Base-by-base conservation (phyloP, 495 filamentous ascomycete genomes). In the Hyaloscypha bicolor region DNA sequence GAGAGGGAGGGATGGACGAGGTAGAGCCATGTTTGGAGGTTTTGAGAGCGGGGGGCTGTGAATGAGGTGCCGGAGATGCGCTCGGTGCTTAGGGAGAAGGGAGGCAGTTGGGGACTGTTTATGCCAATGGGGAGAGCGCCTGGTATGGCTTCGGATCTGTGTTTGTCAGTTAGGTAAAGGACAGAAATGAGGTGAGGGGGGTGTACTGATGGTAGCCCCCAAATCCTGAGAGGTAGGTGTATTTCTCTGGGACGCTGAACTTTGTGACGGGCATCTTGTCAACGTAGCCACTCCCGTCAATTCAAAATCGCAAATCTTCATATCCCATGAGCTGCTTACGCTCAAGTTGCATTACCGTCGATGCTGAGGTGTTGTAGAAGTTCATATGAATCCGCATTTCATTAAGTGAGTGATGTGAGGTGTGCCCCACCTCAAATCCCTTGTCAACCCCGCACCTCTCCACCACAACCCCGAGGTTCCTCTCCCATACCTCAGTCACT, bases 21-120 rank as follows among this genome's bases (percentile, higher is more conserved):
- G 70, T 92, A 91, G 21, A 92, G 83, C 89, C 89, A 93, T 37
- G 89, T 86, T 69, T 91, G 88, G 68, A 84, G 82, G 75, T 91
- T 93, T 70, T 87, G 83, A 71, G 83, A 79, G 14, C 90, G 79
- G 0, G 90, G 90, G 14, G 89, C 88, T 48, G 88, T 91, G 72
- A 93, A 92, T 11, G 90, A 85, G 3, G 90, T 88, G 9, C 88
- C 89, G 9, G 89, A 90, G 21, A 93, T 82, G 77, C 90, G 89
- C 73, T 93, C 90, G 12, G 88, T 79, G 72, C 90, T 91, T 11
- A 92, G 82, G 2, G 88, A 88, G 63, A 85, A 85, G 0, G 87
- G 82, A 19, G 82, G 85, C 65, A 88, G 87, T 74, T 91, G 90
- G 11, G 90, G 90, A n/a, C 83, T 88, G 78, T 92, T 92, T 19